Conservation (phyloP, 2,329 filamentous ascomycete genomes). For the Monosporascus sp. region DNA sequence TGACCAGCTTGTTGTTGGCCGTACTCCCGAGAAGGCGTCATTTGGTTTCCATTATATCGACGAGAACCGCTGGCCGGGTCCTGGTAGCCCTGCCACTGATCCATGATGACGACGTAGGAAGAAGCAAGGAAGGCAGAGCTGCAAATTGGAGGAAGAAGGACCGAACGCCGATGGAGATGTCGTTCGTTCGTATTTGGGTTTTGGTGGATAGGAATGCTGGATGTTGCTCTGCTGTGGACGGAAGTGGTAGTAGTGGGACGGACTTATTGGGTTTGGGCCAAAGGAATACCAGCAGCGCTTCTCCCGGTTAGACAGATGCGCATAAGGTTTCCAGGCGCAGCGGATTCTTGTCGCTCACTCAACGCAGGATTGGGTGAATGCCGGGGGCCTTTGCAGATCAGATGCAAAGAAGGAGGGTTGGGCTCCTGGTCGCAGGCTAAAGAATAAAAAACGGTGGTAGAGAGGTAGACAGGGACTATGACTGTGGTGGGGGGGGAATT, state of each 20-base stretch:
- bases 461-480: background rate
- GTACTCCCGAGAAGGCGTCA: slow-evolving; percentile 26
- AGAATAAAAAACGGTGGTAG: background rate
- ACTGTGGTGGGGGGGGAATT: background rate
- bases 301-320: background rate
- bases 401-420: background rate
- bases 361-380: background rate
- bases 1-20: slow-evolving; percentile 24
- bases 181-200: background rate
- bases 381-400: background rate
- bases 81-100: slow-evolving; percentile 64
- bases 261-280: background rate
- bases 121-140: slow-evolving; percentile 10
- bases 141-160: slow-evolving; percentile 2
- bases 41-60: slow-evolving; percentile 45
- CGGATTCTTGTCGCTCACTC: background rate
- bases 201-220: background rate
- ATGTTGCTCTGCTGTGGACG: background rate
- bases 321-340: background rate
- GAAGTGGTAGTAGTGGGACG: background rate
- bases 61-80: slow-evolving; percentile 58
- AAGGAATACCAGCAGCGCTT: background rate
- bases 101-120: slow-evolving; percentile 35
- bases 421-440: background rate
- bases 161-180: background rate